Conservation (phyloP, 2,329 filamentous ascomycete species). For the Apiospora saccharicola region DNA sequence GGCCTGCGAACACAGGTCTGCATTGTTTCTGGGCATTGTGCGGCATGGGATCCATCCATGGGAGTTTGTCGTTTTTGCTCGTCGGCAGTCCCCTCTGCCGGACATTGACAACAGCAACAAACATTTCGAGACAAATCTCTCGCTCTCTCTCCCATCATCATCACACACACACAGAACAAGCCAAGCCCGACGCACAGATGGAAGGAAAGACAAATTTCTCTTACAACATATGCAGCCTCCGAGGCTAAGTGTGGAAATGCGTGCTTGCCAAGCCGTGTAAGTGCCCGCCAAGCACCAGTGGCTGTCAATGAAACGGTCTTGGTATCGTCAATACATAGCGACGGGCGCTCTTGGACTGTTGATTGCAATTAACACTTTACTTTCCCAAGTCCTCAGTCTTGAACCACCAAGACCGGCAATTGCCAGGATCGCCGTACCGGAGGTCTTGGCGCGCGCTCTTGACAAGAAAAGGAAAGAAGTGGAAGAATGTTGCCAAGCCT, state of each 20-base stretch:
- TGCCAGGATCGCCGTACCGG: slow-evolving; percentile 11
- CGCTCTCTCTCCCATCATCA: neutral
- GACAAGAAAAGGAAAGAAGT: slow-evolving; percentile 16
- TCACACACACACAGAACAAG: neutral
- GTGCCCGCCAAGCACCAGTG: slow-evolving; percentile 16
- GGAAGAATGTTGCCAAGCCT: slow-evolving; percentile 12
- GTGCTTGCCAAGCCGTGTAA: slow-evolving; percentile 21
- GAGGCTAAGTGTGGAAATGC: slow-evolving; percentile 16
- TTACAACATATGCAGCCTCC: slow-evolving; percentile 13
- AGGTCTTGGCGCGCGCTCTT: slow-evolving; percentile 4
- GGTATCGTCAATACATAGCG: slow-evolving; percentile 10
- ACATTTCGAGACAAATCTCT: neutral
- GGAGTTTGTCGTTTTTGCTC: too few species aligned
- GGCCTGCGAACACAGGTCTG: neutral
- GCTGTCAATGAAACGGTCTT: slow-evolving; percentile 17
- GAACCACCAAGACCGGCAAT: slow-evolving; percentile 13
- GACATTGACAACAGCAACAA: neutral
- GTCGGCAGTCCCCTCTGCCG: neutral
- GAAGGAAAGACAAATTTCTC: slow-evolving; percentile 4
- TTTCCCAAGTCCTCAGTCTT: neutral
- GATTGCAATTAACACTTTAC: slow-evolving; percentile 10
- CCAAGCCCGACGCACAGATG: slow-evolving; percentile 24
- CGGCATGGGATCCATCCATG: neutral
- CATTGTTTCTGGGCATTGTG: neutral
- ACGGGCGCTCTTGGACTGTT: slow-evolving; percentile 13